phyloP scores from a whole-genome alignment of 2,329 filamentous ascomycete genomes.

The Trichoderma sp. region DNA sequence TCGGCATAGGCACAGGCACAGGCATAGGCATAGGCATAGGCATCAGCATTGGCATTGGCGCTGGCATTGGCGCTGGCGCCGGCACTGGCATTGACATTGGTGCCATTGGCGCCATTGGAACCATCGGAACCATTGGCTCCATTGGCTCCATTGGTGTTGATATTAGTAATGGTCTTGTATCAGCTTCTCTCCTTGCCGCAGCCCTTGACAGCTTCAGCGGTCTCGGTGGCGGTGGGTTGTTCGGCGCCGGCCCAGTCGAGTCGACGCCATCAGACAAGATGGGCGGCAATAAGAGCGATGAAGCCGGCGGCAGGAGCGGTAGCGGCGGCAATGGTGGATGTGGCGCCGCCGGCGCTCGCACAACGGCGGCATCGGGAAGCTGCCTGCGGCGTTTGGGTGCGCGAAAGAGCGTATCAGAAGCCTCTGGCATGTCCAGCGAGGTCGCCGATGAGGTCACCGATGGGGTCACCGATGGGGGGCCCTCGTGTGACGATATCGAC shows the following conservation, averaged over 20 bases:
- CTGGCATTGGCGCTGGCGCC: too few species aligned
- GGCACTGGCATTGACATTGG: background rate
- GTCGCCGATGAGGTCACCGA: constrained; percentile 2
- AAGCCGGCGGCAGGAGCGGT: background rate
- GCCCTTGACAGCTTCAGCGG: background rate
- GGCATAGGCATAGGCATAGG: too few species aligned
- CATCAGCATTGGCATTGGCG: too few species aligned
- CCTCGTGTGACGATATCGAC: constrained; percentile 26
- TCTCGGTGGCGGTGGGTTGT: background rate
- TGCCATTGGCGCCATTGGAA: background rate
- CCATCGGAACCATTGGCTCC: too few species aligned
- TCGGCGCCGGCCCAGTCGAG: background rate
- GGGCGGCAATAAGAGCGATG: background rate
- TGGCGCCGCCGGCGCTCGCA: constrained; percentile 1
- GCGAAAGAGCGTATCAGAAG: constrained; percentile 21
- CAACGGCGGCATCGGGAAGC: constrained; percentile 23
- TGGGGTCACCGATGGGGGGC: constrained; percentile 14
- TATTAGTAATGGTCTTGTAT: background rate
- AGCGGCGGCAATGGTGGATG: constrained; percentile 5
- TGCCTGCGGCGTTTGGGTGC: constrained; percentile 26
- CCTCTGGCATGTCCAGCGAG: constrained; percentile 20
- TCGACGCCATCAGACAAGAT: background rate
- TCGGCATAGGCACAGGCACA: too few species aligned
- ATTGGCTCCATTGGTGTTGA: background rate
- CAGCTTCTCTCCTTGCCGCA: background rate